These are phyloP conservation scores for Bimuria novae-zelandiae DNA, from an alignment of 2,329 filamentous ascomycete genomes.

Conservation along the genomic window DNA sequence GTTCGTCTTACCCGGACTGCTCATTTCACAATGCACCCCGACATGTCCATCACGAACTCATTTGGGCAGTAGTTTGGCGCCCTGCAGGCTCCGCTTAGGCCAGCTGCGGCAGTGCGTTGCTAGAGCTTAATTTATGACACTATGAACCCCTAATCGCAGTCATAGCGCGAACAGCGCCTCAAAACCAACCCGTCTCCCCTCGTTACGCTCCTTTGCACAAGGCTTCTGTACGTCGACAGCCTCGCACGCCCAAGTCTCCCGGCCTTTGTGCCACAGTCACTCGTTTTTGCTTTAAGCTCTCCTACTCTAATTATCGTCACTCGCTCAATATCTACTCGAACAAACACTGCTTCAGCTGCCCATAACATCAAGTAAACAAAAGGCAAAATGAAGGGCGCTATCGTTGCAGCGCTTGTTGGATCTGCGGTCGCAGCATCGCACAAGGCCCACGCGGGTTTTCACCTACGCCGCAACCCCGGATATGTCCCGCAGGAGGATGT, in stretches of 20 bases:
- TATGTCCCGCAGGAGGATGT: conserved; percentile 58
- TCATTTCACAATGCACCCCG: conserved; percentile 35
- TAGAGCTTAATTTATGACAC: conserved; percentile 27
- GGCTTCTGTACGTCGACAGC: conserved; percentile 38
- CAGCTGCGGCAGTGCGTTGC: conserved; percentile 26
- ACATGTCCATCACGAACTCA: conserved; percentile 29
- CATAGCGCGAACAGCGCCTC: conserved; percentile 20
- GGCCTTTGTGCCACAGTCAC: conserved; percentile 43
- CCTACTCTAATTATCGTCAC: conserved; percentile 22
- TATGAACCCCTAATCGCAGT: conserved; percentile 36
- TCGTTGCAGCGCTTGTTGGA: conserved; percentile 62
- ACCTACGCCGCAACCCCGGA: conserved; percentile 54
- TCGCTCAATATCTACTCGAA: conserved; percentile 19
- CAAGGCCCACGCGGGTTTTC: conserved; percentile 66
- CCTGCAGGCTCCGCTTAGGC: conserved; percentile 23
- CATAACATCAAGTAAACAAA: conserved; percentile 34
- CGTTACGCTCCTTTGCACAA: conserved; percentile 34
- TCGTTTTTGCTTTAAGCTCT: conserved; percentile 32
- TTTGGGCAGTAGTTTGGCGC: conserved; percentile 25
- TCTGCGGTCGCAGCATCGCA: conserved; percentile 64
- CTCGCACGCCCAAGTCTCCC: conserved; percentile 36
- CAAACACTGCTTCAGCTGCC: conserved; percentile 48
- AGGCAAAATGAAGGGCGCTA: conserved; percentile 73
- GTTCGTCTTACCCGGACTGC: conserved; percentile 30
- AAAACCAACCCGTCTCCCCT: conserved; percentile 37